Percentiles rank a stretch among this genome's conserved stretches.
Conservation (phyloP, 768 basidiomycete genomes). For the Termitomyces sp. region DNA sequence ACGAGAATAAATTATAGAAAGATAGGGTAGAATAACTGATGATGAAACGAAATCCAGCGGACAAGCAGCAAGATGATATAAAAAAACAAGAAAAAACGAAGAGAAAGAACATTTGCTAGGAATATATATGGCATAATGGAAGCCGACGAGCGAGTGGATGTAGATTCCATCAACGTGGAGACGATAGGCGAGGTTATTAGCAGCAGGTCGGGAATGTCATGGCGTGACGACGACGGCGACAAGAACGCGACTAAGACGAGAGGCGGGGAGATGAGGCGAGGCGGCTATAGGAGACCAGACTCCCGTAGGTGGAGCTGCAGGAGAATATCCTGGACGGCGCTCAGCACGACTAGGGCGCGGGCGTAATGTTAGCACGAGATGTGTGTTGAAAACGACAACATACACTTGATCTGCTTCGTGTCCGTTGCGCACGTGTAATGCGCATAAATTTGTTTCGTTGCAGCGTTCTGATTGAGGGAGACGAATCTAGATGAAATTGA, state of each 20-base stretch:
- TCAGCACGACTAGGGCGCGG: conserved; percentile 57
- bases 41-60: no score
- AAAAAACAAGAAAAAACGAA: neutral
- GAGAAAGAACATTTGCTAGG: no score
- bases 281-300: conserved; percentile 67
- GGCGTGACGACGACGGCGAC: neutral
- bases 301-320: conserved; percentile 83
- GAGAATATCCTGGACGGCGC: conserved; percentile 86
- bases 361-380: neutral
- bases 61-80: no score
- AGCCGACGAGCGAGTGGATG: no score
- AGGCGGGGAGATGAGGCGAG: neutral
- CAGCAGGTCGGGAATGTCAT: neutral
- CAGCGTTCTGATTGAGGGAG: conserved; percentile 84
- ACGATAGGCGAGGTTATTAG: neutral
- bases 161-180: neutral
- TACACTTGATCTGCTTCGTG: conserved; percentile 90
- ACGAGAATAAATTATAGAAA: no score
- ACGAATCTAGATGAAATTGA: conserved; percentile 77
- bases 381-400: conserved; percentile 15
- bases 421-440: conserved; percentile 95
- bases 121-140: neutral
- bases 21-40: no score
- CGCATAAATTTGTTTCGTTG: conserved; percentile 84
- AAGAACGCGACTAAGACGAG: neutral